Percentiles rank a stretch among this genome's conserved stretches.
These are phyloP conservation scores for Lactarius sp. DNA, from an alignment of 768 basidiomycete genomes.

Conservation along the genomic window DNA sequence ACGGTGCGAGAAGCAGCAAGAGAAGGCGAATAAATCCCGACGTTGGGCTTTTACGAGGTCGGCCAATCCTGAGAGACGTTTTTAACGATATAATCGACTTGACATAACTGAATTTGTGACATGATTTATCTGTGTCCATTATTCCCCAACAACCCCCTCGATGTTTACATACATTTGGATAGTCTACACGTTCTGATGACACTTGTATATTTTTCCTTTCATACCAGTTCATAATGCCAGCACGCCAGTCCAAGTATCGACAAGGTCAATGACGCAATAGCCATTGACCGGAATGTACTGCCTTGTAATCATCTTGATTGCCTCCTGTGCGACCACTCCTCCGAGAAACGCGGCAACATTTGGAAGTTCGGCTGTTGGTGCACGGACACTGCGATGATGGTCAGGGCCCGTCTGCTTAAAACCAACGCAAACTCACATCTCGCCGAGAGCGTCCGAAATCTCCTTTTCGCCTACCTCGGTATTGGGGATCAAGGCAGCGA, in stretches of 20 bases:
- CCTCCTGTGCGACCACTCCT: constrained; percentile 91
- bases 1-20: constrained; percentile 29
- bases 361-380: constrained; percentile 81
- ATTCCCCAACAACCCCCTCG: neutral
- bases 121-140: neutral
- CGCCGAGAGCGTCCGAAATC: constrained; percentile 60
- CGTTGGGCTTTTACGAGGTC: constrained; percentile 46
- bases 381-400: constrained; percentile 52
- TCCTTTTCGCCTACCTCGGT: constrained; percentile 49
- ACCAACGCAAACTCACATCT: constrained; percentile 50
- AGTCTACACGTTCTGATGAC: constrained; percentile 2
- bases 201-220: neutral
- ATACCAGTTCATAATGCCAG: constrained; percentile 30
- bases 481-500: constrained; percentile 43
- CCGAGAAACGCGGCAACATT: constrained; percentile 93
- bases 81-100: constrained; percentile 38
- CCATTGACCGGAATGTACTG: constrained; percentile 92
- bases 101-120: constrained; percentile 11
- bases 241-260: constrained; percentile 70
- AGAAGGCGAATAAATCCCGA: constrained; percentile 37
- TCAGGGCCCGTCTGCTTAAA: constrained; percentile 21
- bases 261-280: constrained; percentile 78
- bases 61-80: constrained; percentile 59
- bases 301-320: constrained; percentile 93
- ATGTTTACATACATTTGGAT: neutral